Evolutionary conservation across 352 stramenopile species (phyloP), one percentile per base, ranked within the genome.

Genomic region (Pythium periplocum): DNA sequence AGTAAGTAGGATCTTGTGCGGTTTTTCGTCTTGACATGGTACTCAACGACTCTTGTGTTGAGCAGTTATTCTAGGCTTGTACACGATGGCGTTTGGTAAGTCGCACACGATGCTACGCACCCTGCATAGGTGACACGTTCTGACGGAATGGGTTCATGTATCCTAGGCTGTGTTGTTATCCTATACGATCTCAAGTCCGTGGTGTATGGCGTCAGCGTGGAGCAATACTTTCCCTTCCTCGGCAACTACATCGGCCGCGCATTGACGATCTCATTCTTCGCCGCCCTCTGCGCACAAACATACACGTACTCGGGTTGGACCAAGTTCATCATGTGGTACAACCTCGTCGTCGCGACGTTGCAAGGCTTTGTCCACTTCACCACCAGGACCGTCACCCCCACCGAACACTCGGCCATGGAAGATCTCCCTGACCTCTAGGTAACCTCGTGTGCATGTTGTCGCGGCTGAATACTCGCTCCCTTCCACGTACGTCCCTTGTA

Each of bases 121-220:
- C 51, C 32, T 47, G 6, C 26, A 39, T 26, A 26, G 17, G 42
- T 44, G n/a, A 11, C 34, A 34, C 38, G 48, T 17, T 48, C 5
- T 48, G 12, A 45, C 12, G 38, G 38, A 12, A 42, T 42, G 12
- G 7, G 7, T 42, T 8, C 12, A 8, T 42, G 26, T 32, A 7
- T 42, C 48, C 0, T 63, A 90, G 80, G 83, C 30, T 73, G 65
- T n/a, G 64, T 63, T 3, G 73, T 89, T 54, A 87, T 94, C 49
- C 67, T 94, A 55, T 92, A 88, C 49, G 83, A 94, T 59, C 67
- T 94, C 43, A 94, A 94, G 66, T 87, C 79, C 10, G 69, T 92
- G 47, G 78, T 94, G 34, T 79, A 90, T 58, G 80, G 81, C 52
- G 63, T 94, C 52, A 90, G 78, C 47, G 69, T 94, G 50, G 83